Percentiles rank a stretch among this genome's conserved stretches.
These are phyloP conservation scores for Carpinus fangiana DNA, from an alignment of 306 rosid genomes.

Conservation along the genomic window DNA sequence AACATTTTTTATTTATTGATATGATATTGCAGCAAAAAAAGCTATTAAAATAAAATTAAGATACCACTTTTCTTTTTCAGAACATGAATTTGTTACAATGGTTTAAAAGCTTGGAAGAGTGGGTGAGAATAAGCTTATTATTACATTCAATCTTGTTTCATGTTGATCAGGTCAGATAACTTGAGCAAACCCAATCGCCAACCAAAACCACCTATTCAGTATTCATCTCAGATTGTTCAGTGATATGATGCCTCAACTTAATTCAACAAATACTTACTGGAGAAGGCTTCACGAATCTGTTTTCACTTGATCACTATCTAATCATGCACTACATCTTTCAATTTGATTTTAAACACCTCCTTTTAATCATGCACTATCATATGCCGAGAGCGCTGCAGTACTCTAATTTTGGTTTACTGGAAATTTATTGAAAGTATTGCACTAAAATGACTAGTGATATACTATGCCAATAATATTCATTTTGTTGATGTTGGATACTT, in stretches of 20 bases:
- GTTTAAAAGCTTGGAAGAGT: neutral
- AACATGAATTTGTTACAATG: neutral
- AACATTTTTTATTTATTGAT: neutral
- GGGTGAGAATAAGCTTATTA: neutral
- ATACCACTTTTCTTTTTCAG: neutral
- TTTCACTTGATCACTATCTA: neutral
- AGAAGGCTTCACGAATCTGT: neutral
- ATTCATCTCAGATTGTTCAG: neutral
- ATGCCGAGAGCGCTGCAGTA: neutral
- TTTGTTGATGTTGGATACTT: neutral
- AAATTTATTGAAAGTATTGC: neutral
- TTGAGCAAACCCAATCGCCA: neutral
- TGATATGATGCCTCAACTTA: neutral
- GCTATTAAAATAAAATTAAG: neutral
- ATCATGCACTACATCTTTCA: neutral
- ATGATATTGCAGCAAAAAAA: neutral
- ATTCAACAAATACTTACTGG: slow-evolving; percentile 2
- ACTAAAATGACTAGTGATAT: neutral
- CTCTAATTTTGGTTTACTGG: neutral
- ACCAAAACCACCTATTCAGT: neutral
- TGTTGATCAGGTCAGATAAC: neutral
- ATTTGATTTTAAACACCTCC: neutral
- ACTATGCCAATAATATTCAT: neutral
- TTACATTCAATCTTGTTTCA: neutral
- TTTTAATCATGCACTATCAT: neutral